phyloP scores from a whole-genome alignment of 1,139 yeast species.

The Yamadazyma conglobata region DNA sequence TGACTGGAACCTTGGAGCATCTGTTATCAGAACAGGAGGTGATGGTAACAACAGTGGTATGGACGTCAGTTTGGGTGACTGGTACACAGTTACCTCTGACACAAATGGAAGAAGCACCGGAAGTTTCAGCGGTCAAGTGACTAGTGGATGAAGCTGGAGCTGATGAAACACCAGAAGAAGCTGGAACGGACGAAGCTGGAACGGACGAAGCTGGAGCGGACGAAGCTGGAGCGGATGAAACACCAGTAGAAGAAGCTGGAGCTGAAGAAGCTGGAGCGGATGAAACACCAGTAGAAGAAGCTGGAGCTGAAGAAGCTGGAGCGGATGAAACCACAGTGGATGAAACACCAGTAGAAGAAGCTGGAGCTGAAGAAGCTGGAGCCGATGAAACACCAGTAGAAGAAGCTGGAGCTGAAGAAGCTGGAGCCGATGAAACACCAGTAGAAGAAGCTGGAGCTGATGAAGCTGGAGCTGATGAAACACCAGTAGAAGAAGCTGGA shows the following conservation, averaged over 20 bases:
- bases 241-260: constrained; percentile 3
- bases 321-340: too few relatives aligned
- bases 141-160: constrained; percentile 20
- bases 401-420: too few relatives aligned
- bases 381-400: too few relatives aligned
- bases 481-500: too few relatives aligned
- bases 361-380: too few relatives aligned
- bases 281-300: constrained; percentile 5
- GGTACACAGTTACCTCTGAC: constrained; percentile 3
- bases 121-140: constrained; percentile 14
- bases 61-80: constrained; percentile 1
- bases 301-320: too few relatives aligned
- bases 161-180: constrained; percentile 7
- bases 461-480: too few relatives aligned
- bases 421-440: too few relatives aligned
- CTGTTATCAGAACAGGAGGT: constrained; percentile 42
- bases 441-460: too few relatives aligned
- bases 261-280: constrained; percentile 4
- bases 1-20: constrained; percentile 18
- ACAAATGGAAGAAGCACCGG: constrained; percentile 11
- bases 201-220: constrained; percentile 5
- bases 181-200: constrained; percentile 6
- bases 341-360: too few relatives aligned
- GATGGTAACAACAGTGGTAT: constrained; percentile 39
- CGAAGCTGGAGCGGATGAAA: too few relatives aligned